These are phyloP conservation scores for Massarina eburnea DNA, from an alignment of 2,329 filamentous ascomycete genomes.

Conservation along the genomic window DNA sequence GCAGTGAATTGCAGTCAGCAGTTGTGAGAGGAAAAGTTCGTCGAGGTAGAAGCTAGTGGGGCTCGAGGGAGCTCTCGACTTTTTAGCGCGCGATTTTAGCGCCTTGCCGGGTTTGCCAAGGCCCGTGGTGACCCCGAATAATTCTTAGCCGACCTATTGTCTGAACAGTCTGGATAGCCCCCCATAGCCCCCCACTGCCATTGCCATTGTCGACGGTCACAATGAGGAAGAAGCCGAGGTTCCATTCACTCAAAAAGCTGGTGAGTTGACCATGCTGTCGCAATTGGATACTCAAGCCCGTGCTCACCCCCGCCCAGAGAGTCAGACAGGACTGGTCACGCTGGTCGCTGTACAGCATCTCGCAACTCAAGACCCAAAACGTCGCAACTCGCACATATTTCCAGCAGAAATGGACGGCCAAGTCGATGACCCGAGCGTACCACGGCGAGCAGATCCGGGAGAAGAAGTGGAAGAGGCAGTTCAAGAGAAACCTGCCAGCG, in stretches of 20 bases:
- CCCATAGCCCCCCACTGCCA: slow-evolving; percentile 2
- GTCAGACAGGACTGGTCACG: slow-evolving; percentile 96
- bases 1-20: not conserved
- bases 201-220: slow-evolving; percentile 17
- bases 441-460: slow-evolving; percentile 95
- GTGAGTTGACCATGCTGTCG: slow-evolving; percentile 51
- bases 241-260: slow-evolving; percentile 66
- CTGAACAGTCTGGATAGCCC: no score
- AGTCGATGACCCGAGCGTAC: slow-evolving; percentile 79
- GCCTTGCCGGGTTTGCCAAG: not conserved
- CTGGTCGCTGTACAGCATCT: slow-evolving; percentile 91
- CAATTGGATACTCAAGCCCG: not conserved
- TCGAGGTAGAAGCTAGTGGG: slow-evolving; percentile 8
- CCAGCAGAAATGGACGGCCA: slow-evolving; percentile 97
- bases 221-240: slow-evolving; percentile 56
- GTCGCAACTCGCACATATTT: slow-evolving; percentile 68
- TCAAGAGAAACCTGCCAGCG: slow-evolving; percentile 75
- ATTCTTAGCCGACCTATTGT: not conserved
- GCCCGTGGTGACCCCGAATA: not conserved
- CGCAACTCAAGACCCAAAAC: slow-evolving; percentile 53
- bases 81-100: slow-evolving; percentile 5
- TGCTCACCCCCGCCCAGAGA: slow-evolving; percentile 62
- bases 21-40: slow-evolving; percentile 10
- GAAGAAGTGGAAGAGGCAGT: slow-evolving; percentile 92
- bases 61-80: slow-evolving; percentile 7